A percentile compares a stretch with the other conserved stretches of the same genome.
Evolutionary conservation across 108 stramenopile genomes (phyloP).

Genomic region (Skeletonema tropicum): DNA sequence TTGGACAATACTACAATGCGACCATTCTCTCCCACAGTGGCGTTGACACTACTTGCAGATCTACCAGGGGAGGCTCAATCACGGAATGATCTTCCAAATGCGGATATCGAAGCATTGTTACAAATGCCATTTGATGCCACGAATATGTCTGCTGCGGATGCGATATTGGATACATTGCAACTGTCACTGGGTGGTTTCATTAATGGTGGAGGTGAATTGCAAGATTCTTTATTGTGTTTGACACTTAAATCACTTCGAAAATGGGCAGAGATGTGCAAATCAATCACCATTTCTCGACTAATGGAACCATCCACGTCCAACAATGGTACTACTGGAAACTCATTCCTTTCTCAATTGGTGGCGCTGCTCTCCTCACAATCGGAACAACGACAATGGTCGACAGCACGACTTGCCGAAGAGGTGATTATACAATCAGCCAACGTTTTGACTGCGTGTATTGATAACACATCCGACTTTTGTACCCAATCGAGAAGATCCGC

Average conservation of each 20-base stretch:
- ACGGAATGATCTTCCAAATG: slow-evolving; percentile 12
- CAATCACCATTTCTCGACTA: slow-evolving; percentile 44
- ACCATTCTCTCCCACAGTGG: slow-evolving; percentile 10
- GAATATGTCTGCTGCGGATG: slow-evolving; percentile 6
- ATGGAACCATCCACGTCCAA: slow-evolving; percentile 7
- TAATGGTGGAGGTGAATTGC: slow-evolving; percentile 6
- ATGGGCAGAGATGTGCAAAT: slow-evolving; percentile 38
- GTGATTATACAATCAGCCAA: slow-evolving; percentile 32
- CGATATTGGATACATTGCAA: slow-evolving; percentile 13
- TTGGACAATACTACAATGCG: background rate
- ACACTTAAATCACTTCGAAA: slow-evolving; percentile 33
- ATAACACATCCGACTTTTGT: slow-evolving; percentile 44
- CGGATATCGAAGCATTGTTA: slow-evolving; percentile 16
- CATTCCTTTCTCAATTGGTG: slow-evolving; percentile 47
- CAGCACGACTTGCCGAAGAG: slow-evolving; percentile 17
- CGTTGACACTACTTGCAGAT: slow-evolving; percentile 14
- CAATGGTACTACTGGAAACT: slow-evolving; percentile 3
- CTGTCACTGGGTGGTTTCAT: background rate
- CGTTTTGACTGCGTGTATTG: slow-evolving; percentile 45
- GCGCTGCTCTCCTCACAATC: slow-evolving; percentile 44
- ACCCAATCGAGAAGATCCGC: slow-evolving; percentile 49
- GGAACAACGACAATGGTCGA: slow-evolving; percentile 28
- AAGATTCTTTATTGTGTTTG: slow-evolving; percentile 20
- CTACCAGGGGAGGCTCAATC: slow-evolving; percentile 19
- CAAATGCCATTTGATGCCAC: background rate